Percentiles rank a stretch among this genome's conserved stretches.
phyloP scores from a whole-genome alignment of 2,329 filamentous ascomycete species.

The Arthrocladium fulminans region DNA sequence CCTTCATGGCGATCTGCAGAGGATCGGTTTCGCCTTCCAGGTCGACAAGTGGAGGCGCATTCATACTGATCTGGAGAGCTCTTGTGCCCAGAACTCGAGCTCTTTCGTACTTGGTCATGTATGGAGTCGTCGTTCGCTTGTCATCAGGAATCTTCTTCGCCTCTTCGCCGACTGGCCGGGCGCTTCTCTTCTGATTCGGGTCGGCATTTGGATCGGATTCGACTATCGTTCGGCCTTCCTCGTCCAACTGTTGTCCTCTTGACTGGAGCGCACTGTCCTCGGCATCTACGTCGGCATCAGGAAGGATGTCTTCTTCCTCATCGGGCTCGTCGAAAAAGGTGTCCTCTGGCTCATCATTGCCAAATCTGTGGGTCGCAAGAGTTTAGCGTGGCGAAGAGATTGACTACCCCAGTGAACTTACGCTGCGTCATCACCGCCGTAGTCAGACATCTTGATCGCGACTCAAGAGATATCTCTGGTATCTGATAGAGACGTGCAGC shows the following conservation, averaged over 20 bases:
- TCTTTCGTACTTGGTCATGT: conserved; percentile 99
- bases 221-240: conserved; percentile 39
- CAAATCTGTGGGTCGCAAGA: conserved; percentile 14
- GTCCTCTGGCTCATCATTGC: conserved; percentile 21
- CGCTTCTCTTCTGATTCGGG: conserved; percentile 31
- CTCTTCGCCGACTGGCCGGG: conserved; percentile 49
- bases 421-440: conserved; percentile 58
- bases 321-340: conserved; percentile 47
- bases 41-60: conserved; percentile 91
- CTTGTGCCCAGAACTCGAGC: conserved; percentile 88
- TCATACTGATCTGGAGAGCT: conserved; percentile 96
- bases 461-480: neutral
- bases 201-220: conserved; percentile 45
- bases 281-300: conserved; percentile 38
- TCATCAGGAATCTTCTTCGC: conserved; percentile 87
- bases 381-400: conserved; percentile 1
- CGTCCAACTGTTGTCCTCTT: conserved; percentile 45
- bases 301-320: conserved; percentile 49
- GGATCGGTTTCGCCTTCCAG: conserved; percentile 97
- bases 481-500: neutral
- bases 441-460: conserved; percentile 57
- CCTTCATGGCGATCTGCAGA: conserved; percentile 93
- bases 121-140: conserved; percentile 84
- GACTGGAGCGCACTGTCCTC: conserved; percentile 41
- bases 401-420: conserved; percentile 35